Evolutionary conservation across 2,329 filamentous ascomycete genomes (phyloP).

Genomic region (Hymenoscyphus fructigenus): DNA sequence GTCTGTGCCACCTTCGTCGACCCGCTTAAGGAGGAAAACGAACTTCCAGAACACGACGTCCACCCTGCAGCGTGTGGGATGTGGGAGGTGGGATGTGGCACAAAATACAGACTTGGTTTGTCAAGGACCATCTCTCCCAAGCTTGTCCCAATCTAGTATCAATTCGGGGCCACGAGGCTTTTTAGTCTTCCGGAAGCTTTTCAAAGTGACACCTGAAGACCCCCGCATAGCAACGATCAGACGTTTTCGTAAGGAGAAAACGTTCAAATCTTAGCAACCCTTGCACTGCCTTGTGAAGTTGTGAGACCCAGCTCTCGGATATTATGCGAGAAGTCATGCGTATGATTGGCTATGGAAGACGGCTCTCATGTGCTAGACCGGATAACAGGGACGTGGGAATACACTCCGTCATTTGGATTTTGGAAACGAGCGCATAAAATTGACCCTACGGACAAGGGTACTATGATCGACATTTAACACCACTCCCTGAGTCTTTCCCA

Average conservation of each 20-base stretch:
- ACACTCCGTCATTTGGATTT: conserved; percentile 12
- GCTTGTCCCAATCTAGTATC: conserved; percentile 13
- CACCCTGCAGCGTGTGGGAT: conserved; percentile 8
- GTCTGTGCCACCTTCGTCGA: conserved; percentile 21
- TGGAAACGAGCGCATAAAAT: conserved; percentile 21
- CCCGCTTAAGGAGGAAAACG: conserved; percentile 5
- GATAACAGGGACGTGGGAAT: conserved; percentile 11
- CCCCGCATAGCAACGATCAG: conserved; percentile 14
- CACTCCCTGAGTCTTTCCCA: background rate
- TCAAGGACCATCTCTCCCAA: background rate
- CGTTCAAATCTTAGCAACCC: background rate
- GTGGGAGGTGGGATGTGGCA: conserved; percentile 5
- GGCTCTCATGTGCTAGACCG: conserved; percentile 14
- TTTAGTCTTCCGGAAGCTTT: conserved; percentile 18
- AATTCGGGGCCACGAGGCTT: conserved; percentile 18
- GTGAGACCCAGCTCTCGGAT: conserved; percentile 25
- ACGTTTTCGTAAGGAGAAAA: conserved; percentile 15
- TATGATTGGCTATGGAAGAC: conserved; percentile 15
- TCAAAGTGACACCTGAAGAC: conserved; percentile 7
- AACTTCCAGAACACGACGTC: conserved; percentile 12
- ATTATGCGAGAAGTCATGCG: conserved; percentile 17
- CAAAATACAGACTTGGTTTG: conserved; percentile 3
- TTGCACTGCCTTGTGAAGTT: conserved; percentile 12
- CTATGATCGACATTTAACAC: conserved; percentile 9
- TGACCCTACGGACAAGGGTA: background rate